Base-by-base conservation (phyloP, 441 rosid species). In the Jatropha podagrica region DNA sequence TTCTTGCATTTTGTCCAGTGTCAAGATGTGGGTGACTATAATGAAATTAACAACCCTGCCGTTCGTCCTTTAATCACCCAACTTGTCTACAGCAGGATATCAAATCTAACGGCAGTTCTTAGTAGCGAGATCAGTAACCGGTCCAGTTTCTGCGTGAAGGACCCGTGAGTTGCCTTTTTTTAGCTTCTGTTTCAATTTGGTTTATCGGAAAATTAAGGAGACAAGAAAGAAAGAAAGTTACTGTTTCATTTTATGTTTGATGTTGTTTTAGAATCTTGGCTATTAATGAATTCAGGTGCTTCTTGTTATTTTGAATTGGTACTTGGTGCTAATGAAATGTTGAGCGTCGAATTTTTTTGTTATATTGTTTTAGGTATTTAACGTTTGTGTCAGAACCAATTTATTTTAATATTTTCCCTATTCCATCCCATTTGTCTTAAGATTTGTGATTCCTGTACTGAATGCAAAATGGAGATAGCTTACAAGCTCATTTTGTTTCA, bases 71-170 rank as follows among this genome's bases (percentile, higher is more conserved):
- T 88, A 26, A 17, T 86, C 18, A 90, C 94, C 0, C 83, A 85
- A 81, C 58, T 87, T 75, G 83, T 86, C 38, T 88, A 92, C 56
- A 77, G 77, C 60, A 81, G 79, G 69, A 78, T 95, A 64, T 83
- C 92, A 14, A 93, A 90, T 81, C 85, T 91, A 40, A 93, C 99
- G 2, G 48, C 66, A 46, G 58, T 69, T 76, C 86, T 93, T 69
- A 84, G 84, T n/a, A 82, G 71, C 17, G 89, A 88, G 72, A 81
- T 95, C 74, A 81, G 82, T 54, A 76, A 74, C 10, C 76, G 83
- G 51, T 87, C 91, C 73, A 84, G 86, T 58, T 92, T 91, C 86
- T 95, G 98, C 82, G 79, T 95, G 68, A 90, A 76, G 82, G 87
- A 93, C 85, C 88, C 86, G 98, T 95, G 54, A 89, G 95, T 73